Conservation (phyloP, 345 rosid species). For the Draba incana region DNA sequence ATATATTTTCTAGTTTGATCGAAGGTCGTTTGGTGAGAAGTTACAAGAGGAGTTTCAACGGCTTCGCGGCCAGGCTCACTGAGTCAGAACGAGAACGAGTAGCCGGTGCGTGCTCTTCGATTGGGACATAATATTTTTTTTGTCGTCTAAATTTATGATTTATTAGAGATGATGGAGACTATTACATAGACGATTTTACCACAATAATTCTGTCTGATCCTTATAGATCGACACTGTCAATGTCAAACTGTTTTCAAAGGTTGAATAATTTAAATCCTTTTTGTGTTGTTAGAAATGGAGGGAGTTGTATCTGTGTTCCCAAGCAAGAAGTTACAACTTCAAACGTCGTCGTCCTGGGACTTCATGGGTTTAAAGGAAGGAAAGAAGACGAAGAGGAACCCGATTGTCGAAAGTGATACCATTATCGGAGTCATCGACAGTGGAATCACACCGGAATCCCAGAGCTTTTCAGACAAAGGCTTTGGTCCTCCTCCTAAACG, state of each 20-base stretch:
- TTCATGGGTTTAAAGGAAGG: slow-evolving; percentile 51
- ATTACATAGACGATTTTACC: too few species aligned
- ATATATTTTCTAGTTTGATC: slow-evolving; percentile 29
- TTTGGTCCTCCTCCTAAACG: slow-evolving; percentile 54
- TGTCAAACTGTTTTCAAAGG: neutral
- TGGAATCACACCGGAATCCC: slow-evolving; percentile 56
- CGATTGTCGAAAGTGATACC: slow-evolving; percentile 34
- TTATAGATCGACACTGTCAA: too few species aligned
- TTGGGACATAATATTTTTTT: neutral
- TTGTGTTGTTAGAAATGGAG: slow-evolving; percentile 36
- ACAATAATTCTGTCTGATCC: too few species aligned
- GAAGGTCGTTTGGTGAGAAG: slow-evolving; percentile 49
- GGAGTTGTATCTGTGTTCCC: slow-evolving; percentile 58
- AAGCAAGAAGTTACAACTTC: slow-evolving; percentile 40
- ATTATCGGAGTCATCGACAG: slow-evolving; percentile 48
- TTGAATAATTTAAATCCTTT: neutral
- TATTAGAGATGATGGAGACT: too few species aligned
- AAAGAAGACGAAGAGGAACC: slow-evolving; percentile 3
- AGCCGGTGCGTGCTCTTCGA: slow-evolving; percentile 44
- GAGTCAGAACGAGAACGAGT: slow-evolving; percentile 48
- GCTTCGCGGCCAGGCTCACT: slow-evolving; percentile 56
- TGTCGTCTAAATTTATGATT: too few species aligned
- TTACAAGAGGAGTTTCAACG: slow-evolving; percentile 65
- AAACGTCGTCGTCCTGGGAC: slow-evolving; percentile 63
- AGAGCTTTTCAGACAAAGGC: slow-evolving; percentile 52